phyloP scores from a whole-genome alignment of 768 basidiomycete genomes.

The Boletus sensibilis region DNA sequence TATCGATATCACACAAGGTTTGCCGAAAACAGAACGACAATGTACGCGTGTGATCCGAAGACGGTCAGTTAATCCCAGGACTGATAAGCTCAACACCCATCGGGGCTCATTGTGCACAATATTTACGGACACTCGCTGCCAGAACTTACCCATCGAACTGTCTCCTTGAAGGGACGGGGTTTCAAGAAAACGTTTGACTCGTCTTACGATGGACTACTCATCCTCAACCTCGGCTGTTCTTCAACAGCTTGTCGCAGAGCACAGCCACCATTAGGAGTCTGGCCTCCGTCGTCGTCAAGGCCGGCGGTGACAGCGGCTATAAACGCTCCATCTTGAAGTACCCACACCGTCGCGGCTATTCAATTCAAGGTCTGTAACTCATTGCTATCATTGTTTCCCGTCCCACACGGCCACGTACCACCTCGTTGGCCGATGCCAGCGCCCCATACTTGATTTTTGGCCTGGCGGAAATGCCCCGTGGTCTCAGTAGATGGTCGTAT shows the following conservation, averaged over 20 bases:
- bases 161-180: not conserved
- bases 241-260: not conserved
- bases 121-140: not conserved
- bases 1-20: conserved; percentile 17
- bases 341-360: conserved; percentile 8
- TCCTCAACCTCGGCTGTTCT: too few species aligned
- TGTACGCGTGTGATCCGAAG: not conserved
- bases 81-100: not conserved
- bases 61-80: not conserved
- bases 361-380: conserved; percentile 24
- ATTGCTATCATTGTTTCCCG: conserved; percentile 8
- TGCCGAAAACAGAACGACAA: not conserved
- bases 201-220: too few species aligned
- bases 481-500: conserved; percentile 19
- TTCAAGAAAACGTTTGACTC: not conserved
- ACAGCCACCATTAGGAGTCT: conserved; percentile 20
- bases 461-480: conserved; percentile 22
- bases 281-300: not conserved
- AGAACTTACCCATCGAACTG: not conserved
- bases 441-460: not conserved
- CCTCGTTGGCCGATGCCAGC: not conserved
- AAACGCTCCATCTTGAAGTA: not conserved
- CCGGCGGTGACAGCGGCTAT: conserved; percentile 4
- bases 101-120: not conserved
- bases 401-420: not conserved